Evolutionary conservation across 495 filamentous ascomycete genomes (phyloP).

Genomic region (Aspergillus saccharolyticus): DNA sequence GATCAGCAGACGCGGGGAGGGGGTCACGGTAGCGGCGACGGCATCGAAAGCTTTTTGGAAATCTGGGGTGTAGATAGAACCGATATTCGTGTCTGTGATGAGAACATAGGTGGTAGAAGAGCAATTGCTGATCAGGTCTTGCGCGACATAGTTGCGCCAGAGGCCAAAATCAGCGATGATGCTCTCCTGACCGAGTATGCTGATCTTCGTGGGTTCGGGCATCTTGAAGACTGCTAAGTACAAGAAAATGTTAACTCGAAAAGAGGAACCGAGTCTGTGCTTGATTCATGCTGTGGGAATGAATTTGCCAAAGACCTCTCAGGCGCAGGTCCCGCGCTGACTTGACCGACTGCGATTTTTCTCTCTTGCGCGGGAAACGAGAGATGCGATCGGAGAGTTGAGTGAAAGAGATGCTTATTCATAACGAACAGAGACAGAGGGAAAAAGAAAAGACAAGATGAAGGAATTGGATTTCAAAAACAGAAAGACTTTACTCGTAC

Average conservation of each 20-base stretch:
- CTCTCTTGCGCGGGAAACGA: neutral
- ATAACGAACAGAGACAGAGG: neutral
- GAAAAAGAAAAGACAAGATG: neutral
- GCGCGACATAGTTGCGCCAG: slow-evolving; percentile 74
- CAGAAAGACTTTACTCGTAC: neutral
- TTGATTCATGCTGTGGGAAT: slow-evolving; percentile 34
- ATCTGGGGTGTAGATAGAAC: slow-evolving; percentile 66
- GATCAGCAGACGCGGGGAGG: slow-evolving; percentile 65
- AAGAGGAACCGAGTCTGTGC: slow-evolving; percentile 13
- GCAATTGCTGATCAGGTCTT: slow-evolving; percentile 74
- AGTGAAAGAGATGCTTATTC: neutral
- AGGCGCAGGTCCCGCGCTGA: neutral
- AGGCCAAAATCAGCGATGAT: slow-evolving; percentile 91
- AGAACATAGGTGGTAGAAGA: slow-evolving; percentile 89
- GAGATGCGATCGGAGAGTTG: neutral
- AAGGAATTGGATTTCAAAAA: no score
- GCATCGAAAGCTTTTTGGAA: slow-evolving; percentile 70
- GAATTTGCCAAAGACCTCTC: neutral
- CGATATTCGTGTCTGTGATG: slow-evolving; percentile 92
- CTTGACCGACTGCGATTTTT: neutral
- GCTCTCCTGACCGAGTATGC: slow-evolving; percentile 63
- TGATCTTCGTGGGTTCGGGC: slow-evolving; percentile 44
- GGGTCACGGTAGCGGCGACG: slow-evolving; percentile 45
- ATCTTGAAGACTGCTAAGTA: slow-evolving; percentile 19
- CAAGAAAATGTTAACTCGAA: slow-evolving; percentile 5